Conservation (phyloP, 192 early-diverging fungal species). For the Coemansia sp. region DNA sequence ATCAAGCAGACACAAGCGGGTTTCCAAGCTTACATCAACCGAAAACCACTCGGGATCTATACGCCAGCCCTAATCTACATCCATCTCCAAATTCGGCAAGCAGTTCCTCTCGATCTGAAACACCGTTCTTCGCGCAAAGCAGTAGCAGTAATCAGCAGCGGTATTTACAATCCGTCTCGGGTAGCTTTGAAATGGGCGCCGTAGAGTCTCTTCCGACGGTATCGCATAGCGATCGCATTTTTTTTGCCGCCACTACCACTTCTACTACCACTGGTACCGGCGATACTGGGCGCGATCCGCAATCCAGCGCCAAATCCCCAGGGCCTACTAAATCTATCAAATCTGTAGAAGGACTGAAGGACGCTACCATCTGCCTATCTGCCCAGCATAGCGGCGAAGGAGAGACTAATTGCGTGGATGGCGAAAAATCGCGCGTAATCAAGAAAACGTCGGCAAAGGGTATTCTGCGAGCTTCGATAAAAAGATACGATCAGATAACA, state of each 20-base stretch:
- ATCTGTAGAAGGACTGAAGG: too few species aligned
- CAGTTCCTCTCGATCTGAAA: too few species aligned
- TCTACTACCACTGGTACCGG: too few species aligned
- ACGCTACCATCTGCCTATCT: too few species aligned
- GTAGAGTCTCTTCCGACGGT: slow-evolving; percentile 38
- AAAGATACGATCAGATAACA: slow-evolving; percentile 4
- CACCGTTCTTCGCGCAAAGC: too few species aligned
- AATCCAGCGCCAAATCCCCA: slow-evolving; percentile 5
- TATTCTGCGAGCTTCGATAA: slow-evolving; percentile 3
- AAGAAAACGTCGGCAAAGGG: not conserved
- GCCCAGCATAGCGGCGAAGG: too few species aligned
- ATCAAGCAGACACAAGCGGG: not conserved
- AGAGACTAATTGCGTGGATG: too few species aligned
- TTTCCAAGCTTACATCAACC: not conserved
- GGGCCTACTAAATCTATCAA: too few species aligned
- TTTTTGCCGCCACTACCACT: slow-evolving; percentile 11
- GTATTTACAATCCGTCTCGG: too few species aligned
- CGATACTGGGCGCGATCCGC: slow-evolving; percentile 1
- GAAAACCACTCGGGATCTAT: not conserved
- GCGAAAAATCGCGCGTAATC: not conserved
- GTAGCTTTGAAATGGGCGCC: slow-evolving; percentile 24
- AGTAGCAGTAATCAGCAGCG: too few species aligned
- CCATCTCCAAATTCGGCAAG: too few species aligned
- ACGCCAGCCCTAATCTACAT: too few species aligned
- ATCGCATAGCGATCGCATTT: slow-evolving; percentile 14